Percentiles rank a stretch among this genome's conserved stretches.
phyloP scores from a whole-genome alignment of 1,284 basidiomycete genomes.

The Tylopilus sp. region DNA sequence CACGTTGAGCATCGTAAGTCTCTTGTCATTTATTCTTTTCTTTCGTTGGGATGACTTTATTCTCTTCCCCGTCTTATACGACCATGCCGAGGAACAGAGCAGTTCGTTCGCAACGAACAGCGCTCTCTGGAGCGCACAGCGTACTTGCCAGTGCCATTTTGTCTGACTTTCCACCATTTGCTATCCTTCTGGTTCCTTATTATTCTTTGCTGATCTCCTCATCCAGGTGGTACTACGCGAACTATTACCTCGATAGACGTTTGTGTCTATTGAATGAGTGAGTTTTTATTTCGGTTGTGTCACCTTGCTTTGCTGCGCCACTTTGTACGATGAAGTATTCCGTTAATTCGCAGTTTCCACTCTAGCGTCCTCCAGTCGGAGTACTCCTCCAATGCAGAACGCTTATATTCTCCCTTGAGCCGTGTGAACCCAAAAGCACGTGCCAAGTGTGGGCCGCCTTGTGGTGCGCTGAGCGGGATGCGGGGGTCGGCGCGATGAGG shows the following conservation, averaged over 20 bases:
- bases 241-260: neutral
- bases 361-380: slow-evolving; percentile 56
- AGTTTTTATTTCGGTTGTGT: slow-evolving; percentile 20
- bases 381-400: slow-evolving; percentile 66
- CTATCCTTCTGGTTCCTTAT: neutral
- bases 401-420: slow-evolving; percentile 52
- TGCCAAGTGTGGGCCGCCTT: slow-evolving; percentile 56
- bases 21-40: neutral
- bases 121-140: slow-evolving; percentile 56
- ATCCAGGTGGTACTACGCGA: slow-evolving; percentile 1
- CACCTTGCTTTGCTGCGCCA: slow-evolving; percentile 20
- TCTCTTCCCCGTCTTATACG: slow-evolving; percentile 84
- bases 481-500: slow-evolving; percentile 57
- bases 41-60: slow-evolving; percentile 58
- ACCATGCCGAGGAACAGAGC: slow-evolving; percentile 70
- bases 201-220: slow-evolving; percentile 13
- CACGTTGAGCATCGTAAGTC: slow-evolving; percentile 18
- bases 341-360: slow-evolving; percentile 77
- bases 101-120: slow-evolving; percentile 69
- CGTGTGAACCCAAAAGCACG: slow-evolving; percentile 62
- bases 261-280: slow-evolving; percentile 17
- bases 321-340: slow-evolving; percentile 53
- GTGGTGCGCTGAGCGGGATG: slow-evolving; percentile 62
- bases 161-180: slow-evolving; percentile 46
- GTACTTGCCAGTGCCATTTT: slow-evolving; percentile 82